Evolutionary conservation across 139 green algal genomes (phyloP), one percentile per base, ranked within the genome.

Genomic region (Chlamydomonas schloesseri): DNA sequence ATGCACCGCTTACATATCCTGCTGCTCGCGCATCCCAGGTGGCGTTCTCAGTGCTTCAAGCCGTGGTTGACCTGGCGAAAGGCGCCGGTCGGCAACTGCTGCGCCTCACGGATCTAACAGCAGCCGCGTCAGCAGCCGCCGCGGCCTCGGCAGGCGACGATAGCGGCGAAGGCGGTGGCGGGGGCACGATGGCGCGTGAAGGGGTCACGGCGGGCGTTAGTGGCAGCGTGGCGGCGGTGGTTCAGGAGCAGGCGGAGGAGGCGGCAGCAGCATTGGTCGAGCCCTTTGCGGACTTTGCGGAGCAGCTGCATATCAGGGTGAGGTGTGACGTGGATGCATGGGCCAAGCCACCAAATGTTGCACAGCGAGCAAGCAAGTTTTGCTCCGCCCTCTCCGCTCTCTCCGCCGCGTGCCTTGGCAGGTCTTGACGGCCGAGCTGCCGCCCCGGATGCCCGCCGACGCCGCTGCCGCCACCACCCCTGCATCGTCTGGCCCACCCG

Each of bases 281-380:
- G 64, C 78, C 78, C 17, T 84, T 84, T 21, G 78, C 65, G n/a
- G 64, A 62, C 1, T 67, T 84, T n/a, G 78, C 78, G 23, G 33
- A 74, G 64, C 24, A 67, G 42, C 64, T 84, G 17, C n/a, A 84
- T 23, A 14, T 11, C 1, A 18, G 15, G 76, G 76, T 83, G 60
- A 53, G 65, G 6, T n/a, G n/a, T 8, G 64, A 6, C 28, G 4
- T 26, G 26, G 28, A 8, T 53, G 10, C 29, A 14, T 73, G 34
- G 17, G 17, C 11, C 10, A 6, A 31, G 2, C 33, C 15, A 13
- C 28, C 65, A 36, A 10, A 42, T 15, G 9, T 71, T 5, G 33
- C 68, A 53, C 34, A 29, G 33, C 33, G 33, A 11, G 50, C 50
- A 11, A 57, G 50, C 17, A 21, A 2, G 33, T 73, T 6, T n/a